Conservation (phyloP, 2,329 filamentous ascomycete species). For the Xylaria sp. region DNA sequence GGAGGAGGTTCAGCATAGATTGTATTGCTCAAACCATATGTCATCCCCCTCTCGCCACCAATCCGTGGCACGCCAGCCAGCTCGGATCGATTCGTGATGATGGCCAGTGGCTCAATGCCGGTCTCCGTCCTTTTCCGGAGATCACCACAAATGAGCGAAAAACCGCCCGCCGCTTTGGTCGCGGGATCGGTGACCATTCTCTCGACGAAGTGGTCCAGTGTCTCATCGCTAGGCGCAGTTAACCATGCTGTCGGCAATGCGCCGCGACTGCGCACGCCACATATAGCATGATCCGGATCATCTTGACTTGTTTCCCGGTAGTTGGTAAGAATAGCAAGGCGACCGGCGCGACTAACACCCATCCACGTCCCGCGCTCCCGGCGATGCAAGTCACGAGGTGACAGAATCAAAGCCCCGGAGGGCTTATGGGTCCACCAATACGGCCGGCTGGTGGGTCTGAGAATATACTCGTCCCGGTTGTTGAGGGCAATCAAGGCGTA, state of each 20-base stretch:
- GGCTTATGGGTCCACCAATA: constrained; percentile 55
- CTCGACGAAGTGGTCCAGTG: constrained; percentile 46
- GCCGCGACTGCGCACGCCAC: constrained; percentile 54
- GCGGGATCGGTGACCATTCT: constrained; percentile 47
- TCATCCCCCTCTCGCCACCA: constrained; percentile 44
- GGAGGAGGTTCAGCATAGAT: constrained; percentile 47
- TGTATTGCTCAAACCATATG: constrained; percentile 59
- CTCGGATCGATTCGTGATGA: constrained; percentile 56
- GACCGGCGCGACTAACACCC: constrained; percentile 54
- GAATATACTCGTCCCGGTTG: constrained; percentile 71
- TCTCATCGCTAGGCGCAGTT: constrained; percentile 43
- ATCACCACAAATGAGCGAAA: constrained; percentile 61
- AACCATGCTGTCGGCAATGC: constrained; percentile 61
- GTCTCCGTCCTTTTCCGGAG: constrained; percentile 36
- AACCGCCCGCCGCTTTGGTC: constrained; percentile 59
- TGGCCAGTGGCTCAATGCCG: constrained; percentile 47
- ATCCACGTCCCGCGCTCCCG: constrained; percentile 62
- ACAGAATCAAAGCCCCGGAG: constrained; percentile 46
- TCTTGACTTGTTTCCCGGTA: constrained; percentile 52
- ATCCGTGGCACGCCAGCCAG: constrained; percentile 54
- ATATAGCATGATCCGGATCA: constrained; percentile 48
- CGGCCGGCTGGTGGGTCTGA: constrained; percentile 57
- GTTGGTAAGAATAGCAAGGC: constrained; percentile 61
- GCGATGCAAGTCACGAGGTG: constrained; percentile 56
- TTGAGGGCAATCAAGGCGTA: constrained; percentile 72